Evolutionary conservation across 805 yeast species (phyloP).

Genomic region (Hemisphaericaspora nanyangensis): DNA sequence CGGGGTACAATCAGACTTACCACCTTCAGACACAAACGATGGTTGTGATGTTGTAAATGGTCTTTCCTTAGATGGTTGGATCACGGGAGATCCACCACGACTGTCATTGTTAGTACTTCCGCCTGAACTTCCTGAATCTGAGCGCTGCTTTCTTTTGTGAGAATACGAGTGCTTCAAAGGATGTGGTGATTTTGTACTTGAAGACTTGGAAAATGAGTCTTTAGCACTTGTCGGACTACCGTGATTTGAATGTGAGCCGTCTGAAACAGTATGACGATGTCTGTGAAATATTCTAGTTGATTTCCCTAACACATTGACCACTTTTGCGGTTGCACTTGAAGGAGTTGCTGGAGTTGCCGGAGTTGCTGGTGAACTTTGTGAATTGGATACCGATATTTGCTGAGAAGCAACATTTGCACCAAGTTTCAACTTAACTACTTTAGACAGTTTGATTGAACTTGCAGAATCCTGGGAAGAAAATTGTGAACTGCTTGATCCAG

Average conservation of each 20-base stretch:
- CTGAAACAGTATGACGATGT: constrained; percentile 5
- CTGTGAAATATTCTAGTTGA: constrained; percentile 26
- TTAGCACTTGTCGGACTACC: background rate
- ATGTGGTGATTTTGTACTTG: constrained; percentile 13
- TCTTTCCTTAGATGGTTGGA: background rate
- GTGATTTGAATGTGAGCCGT: background rate
- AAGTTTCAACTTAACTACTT: background rate
- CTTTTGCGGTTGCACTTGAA: constrained; percentile 7
- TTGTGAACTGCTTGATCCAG: background rate
- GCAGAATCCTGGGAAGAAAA: background rate
- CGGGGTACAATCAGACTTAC: background rate
- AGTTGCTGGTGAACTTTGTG: background rate
- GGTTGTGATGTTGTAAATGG: background rate
- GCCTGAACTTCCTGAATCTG: background rate
- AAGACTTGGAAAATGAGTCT: constrained; percentile 1
- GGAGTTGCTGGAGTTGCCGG: background rate
- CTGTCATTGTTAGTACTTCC: constrained; percentile 1
- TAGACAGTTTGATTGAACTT: background rate
- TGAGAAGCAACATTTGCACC: background rate
- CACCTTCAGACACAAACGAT: background rate
- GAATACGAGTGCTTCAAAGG: constrained; percentile 27
- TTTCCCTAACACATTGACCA: constrained; percentile 24
- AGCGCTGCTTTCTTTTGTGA: constrained; percentile 2
- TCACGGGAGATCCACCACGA: background rate
- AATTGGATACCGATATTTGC: background rate